A percentile compares a stretch with the other conserved stretches of the same genome.
phyloP scores from a whole-genome alignment of 805 yeast species.

The Metschnikowia lochheadii region DNA sequence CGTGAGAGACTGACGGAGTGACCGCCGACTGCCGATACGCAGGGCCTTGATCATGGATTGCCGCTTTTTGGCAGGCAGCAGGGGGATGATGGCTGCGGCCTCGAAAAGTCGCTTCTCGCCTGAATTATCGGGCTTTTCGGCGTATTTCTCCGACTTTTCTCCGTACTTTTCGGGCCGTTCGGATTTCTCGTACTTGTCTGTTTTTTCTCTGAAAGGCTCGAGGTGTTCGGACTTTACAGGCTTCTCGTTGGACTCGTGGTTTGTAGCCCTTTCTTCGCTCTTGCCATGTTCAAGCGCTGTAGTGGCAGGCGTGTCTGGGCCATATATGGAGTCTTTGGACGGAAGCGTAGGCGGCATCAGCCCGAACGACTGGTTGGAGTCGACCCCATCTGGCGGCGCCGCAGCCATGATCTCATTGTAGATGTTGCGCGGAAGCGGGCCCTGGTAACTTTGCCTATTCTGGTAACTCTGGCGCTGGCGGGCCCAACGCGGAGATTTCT shows the following conservation, averaged over 20 bases:
- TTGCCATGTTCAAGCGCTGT: slow-evolving; percentile 3
- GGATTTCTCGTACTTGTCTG: not conserved
- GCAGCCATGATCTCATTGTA: slow-evolving; percentile 39
- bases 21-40: slow-evolving; percentile 32
- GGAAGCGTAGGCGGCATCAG: slow-evolving; percentile 41
- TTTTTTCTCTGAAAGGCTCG: not conserved
- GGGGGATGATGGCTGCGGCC: slow-evolving; percentile 6
- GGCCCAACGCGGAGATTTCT: slow-evolving; percentile 21
- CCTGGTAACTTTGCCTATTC: slow-evolving; percentile 18
- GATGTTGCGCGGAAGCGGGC: slow-evolving; percentile 39
- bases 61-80: slow-evolving; percentile 18
- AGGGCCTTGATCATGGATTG: slow-evolving; percentile 21
- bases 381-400: slow-evolving; percentile 2
- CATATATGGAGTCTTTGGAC: slow-evolving; percentile 32
- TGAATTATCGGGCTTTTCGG: not conserved
- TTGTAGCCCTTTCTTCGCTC: slow-evolving; percentile 10
- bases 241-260: not conserved
- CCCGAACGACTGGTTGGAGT: slow-evolving; percentile 11
- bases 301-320: slow-evolving; percentile 10
- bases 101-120: not conserved
- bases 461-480: slow-evolving; percentile 8
- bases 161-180: not conserved
- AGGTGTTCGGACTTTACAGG: not conserved
- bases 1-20: slow-evolving; percentile 37
- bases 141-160: too few species aligned